Base-by-base conservation (phyloP, 148 eudicot genomes). In the Euryodendron excelsum region DNA sequence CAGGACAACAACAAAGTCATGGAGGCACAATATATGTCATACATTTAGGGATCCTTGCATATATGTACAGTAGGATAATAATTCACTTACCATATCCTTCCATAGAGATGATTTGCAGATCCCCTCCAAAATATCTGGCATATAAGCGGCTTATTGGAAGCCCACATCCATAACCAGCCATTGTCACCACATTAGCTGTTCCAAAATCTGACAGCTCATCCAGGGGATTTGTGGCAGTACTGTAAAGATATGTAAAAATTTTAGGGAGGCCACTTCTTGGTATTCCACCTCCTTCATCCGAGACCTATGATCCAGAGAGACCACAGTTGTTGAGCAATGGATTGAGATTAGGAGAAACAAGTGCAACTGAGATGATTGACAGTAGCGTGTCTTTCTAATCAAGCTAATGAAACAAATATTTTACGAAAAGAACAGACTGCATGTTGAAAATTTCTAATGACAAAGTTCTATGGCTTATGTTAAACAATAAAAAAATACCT, bases 251-350 rank as follows among this genome's bases (percentile, higher is more conserved):
- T 17, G 98, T 96, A 78, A 96, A 96, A 53, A 93, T 92, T 81
- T 78, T 86, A 5, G 97, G 90, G n/a, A 96, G 94, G 68, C 97
- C 98, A 72, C 98, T 93, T 89, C 99, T 88, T 81, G 95, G 82
- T 78, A 96, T 92, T 23, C 98, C 99, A 77, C 99, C 99, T n/a
- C 99, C 99, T 90, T 96, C 97, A 86, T 96, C 99, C 12, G 98
- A 96, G 50, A 96, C 92, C 99, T 95, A 80, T 18, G 59, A 78
- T 64, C 44, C 55, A 74, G 1, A 77, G 34, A 47, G 13, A 69
- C 31, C 30, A 59, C 27, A 73, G 28, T 39, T 69, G 47, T 47
- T 50, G 21, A 65, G 74, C 5, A 55, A 44, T 62, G 8, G 5
- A 69, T 34, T 64, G 44, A 3, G 23, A 31, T 14, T 5, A 34